A percentile compares a stretch with the other conserved stretches of the same genome.
phyloP scores from a whole-genome alignment of 441 rosid genomes.

The Eruca vesicaria region DNA sequence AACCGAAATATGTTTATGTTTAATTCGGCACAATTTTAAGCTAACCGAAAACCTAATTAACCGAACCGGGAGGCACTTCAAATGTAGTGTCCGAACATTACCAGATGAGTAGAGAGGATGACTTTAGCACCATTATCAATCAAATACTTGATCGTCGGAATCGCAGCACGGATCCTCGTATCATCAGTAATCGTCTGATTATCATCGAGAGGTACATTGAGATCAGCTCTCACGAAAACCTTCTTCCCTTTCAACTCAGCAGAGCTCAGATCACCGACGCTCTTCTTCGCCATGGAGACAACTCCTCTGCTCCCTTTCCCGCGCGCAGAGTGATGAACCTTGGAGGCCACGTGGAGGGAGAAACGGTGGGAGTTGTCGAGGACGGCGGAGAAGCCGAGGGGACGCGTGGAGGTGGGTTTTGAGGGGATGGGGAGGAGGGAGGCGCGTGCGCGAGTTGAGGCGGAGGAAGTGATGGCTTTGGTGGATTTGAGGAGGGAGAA shows the following conservation, averaged over 20 bases:
- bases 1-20: background rate
- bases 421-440: constrained; percentile 43
- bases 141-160: constrained; percentile 83
- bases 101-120: constrained; percentile 69
- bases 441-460: constrained; percentile 36
- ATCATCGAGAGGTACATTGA: constrained; percentile 88
- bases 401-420: constrained; percentile 22
- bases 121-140: constrained; percentile 60
- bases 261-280: constrained; percentile 59
- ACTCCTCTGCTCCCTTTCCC: constrained; percentile 47
- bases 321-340: constrained; percentile 33
- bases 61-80: background rate
- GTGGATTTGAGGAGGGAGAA: constrained; percentile 58
- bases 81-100: constrained; percentile 4
- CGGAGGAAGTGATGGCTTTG: constrained; percentile 10
- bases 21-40: background rate
- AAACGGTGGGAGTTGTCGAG: constrained; percentile 39
- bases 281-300: constrained; percentile 74
- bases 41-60: background rate
- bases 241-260: constrained; percentile 83
- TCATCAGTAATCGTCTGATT: constrained; percentile 75
- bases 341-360: constrained; percentile 49
- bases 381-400: constrained; percentile 57
- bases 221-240: constrained; percentile 87
- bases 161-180: constrained; percentile 80